Conservation (phyloP, 148 eudicot species). For the Rheum nobile region DNA sequence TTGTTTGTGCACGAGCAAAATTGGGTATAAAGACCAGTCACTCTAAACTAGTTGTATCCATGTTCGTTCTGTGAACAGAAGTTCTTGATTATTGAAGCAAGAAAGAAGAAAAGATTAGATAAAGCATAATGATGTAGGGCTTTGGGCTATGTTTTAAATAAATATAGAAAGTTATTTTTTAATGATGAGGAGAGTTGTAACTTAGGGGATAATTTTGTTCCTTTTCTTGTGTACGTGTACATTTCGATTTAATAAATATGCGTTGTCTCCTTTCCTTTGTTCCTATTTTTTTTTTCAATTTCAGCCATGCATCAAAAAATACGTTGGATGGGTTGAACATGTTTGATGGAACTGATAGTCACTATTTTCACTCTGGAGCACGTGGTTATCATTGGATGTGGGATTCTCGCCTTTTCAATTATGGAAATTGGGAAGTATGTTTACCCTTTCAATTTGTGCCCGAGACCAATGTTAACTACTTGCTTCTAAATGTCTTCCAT, state of each 20-base stretch:
- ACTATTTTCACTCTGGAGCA: conserved; percentile 96
- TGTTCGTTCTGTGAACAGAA: not conserved
- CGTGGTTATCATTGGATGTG: conserved; percentile 99
- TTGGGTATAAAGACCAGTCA: not conserved
- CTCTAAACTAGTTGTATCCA: not conserved
- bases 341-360: conserved; percentile 96
- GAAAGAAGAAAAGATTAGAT: not conserved
- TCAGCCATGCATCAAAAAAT: conserved; percentile 91
- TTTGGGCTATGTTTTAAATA: not conserved
- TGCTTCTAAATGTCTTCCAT: not conserved
- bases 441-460: not conserved
- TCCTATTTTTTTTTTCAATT: conserved; percentile 8
- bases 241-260: not conserved
- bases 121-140: not conserved
- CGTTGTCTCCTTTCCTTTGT: conserved; percentile 1
- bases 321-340: conserved; percentile 86
- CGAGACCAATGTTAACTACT: not conserved
- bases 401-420: conserved; percentile 97
- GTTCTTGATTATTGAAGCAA: not conserved
- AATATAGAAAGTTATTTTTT: not conserved
- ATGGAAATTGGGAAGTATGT: conserved; percentile 93
- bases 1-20: not conserved
- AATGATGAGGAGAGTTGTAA: not conserved
- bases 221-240: not conserved
- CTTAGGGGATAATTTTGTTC: not conserved